Percentiles rank a stretch among this genome's conserved stretches.
These are phyloP conservation scores for Syncephalastrum monosporum DNA, from an alignment of 371 early-diverging fungal species.

Conservation along the genomic window DNA sequence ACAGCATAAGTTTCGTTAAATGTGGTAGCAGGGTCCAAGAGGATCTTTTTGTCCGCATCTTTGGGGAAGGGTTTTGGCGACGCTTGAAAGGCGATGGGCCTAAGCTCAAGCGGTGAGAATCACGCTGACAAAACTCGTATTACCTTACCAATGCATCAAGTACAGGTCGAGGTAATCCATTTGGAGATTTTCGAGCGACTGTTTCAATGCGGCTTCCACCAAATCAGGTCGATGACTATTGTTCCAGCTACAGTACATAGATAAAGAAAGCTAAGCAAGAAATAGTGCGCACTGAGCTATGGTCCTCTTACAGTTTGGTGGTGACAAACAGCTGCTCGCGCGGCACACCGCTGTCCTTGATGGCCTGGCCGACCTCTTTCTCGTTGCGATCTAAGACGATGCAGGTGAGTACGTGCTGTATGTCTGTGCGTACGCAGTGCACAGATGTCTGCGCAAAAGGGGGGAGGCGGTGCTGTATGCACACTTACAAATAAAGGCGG, in stretches of 20 bases:
- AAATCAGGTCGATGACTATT: slow-evolving; percentile 48
- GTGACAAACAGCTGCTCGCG: slow-evolving; percentile 83
- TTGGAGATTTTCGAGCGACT: slow-evolving; percentile 54
- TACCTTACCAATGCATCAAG: slow-evolving; percentile 49
- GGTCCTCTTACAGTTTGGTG: slow-evolving; percentile 38
- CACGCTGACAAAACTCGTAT: neutral
- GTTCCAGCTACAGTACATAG: slow-evolving; percentile 58
- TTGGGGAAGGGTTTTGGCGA: slow-evolving; percentile 22
- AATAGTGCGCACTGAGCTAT: neutral
- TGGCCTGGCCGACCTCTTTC: slow-evolving; percentile 73
- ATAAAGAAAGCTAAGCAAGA: slow-evolving; percentile 3
- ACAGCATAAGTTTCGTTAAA: slow-evolving; percentile 51
- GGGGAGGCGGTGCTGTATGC: neutral
- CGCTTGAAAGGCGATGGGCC: slow-evolving; percentile 36
- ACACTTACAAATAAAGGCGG: slow-evolving; percentile 49
- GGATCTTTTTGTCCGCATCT: slow-evolving; percentile 27
- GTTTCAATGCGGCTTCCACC: slow-evolving; percentile 45
- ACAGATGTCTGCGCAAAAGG: no score
- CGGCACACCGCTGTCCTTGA: slow-evolving; percentile 54
- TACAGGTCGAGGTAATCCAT: slow-evolving; percentile 76
- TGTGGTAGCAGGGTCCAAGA: slow-evolving; percentile 19
- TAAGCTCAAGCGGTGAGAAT: slow-evolving; percentile 4
- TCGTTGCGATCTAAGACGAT: slow-evolving; percentile 58
- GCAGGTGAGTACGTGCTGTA: neutral
- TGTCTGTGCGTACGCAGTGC: neutral